A percentile compares a stretch with the other conserved stretches of the same genome.
Evolutionary conservation across 805 yeast species (phyloP).

Genomic region (Kregervanrija pseudodelftensis): DNA sequence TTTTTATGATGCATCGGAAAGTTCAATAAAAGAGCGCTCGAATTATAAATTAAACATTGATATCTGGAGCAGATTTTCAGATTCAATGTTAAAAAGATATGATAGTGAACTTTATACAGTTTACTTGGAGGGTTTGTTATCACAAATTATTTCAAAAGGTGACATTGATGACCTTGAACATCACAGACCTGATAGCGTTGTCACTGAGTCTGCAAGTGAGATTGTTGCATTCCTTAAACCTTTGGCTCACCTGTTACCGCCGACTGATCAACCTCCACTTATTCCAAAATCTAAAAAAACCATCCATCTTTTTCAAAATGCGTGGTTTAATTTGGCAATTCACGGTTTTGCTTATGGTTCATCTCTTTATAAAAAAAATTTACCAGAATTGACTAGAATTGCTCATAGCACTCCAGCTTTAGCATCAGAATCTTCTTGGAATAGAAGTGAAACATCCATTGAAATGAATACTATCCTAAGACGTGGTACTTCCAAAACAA

Average conservation of each 20-base stretch:
- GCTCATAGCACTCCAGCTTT: conserved; percentile 86
- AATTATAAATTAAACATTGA: conserved; percentile 17
- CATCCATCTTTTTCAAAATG: conserved; percentile 64
- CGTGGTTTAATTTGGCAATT: conserved; percentile 91
- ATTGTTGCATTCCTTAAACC: conserved; percentile 63
- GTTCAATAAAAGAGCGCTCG: conserved; percentile 34
- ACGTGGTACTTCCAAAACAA: conserved; percentile 80
- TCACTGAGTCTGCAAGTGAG: conserved; percentile 61
- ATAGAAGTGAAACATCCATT: conserved; percentile 83
- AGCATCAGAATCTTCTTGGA: conserved; percentile 73
- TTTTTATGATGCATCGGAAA: conserved; percentile 42
- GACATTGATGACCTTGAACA: conserved; percentile 67
- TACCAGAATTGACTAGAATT: conserved; percentile 49
- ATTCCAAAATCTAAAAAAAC: conserved; percentile 40
- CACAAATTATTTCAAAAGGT: conserved; percentile 65
- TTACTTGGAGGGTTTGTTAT: conserved; percentile 61
- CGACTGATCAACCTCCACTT: conserved; percentile 38
- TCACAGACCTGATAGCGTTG: conserved; percentile 71
- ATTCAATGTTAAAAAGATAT: conserved; percentile 24
- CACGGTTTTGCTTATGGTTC: conserved; percentile 75
- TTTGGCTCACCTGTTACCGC: conserved; percentile 68
- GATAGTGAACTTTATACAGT: conserved; percentile 43
- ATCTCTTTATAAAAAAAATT: conserved; percentile 40
- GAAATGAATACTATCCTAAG: conserved; percentile 87
- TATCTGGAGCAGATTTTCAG: conserved; percentile 43